A percentile compares a stretch with the other conserved stretches of the same genome.
Conservation (phyloP, 2,329 filamentous ascomycete genomes). For the Exophiala aquamarina region DNA sequence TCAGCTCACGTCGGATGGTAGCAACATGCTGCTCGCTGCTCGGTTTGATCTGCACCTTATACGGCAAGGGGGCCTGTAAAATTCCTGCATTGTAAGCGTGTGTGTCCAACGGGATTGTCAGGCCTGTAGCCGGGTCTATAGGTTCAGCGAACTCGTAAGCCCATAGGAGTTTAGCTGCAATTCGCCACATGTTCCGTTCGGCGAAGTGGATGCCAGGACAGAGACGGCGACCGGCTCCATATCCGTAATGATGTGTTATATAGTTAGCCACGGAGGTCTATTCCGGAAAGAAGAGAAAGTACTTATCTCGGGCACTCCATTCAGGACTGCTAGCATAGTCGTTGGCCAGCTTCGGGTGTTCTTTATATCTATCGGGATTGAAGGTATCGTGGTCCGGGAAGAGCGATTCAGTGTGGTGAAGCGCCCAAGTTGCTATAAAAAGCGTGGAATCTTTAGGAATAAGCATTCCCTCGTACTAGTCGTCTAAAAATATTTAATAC, state of each 20-base stretch:
- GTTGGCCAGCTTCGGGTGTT: neutral
- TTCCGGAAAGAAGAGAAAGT: neutral
- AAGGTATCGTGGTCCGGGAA: neutral
- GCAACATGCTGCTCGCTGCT: neutral
- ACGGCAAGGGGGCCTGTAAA: neutral
- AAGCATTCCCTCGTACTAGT: neutral
- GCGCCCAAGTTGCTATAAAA: neutral
- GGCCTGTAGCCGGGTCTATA: neutral
- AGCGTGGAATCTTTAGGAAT: neutral
- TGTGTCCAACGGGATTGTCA: neutral
- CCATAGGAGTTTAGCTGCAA: conserved; percentile 28
- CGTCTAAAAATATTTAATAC: neutral
- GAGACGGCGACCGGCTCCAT: conserved; percentile 30
- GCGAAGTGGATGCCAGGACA: conserved; percentile 32
- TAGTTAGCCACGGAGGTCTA: neutral
- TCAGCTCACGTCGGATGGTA: neutral
- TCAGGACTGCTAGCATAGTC: conserved; percentile 2
- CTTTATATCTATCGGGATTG: neutral
- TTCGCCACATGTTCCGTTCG: conserved; percentile 21
- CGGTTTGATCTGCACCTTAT: conserved; percentile 30
- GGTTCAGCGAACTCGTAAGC: conserved; percentile 12
- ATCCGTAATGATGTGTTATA: conserved; percentile 16
- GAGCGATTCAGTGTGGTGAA: neutral
- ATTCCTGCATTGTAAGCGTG: neutral
- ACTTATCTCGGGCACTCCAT: conserved; percentile 4